Conservation (phyloP, 371 early-diverging fungal genomes). For the Mortierella sp. region DNA sequence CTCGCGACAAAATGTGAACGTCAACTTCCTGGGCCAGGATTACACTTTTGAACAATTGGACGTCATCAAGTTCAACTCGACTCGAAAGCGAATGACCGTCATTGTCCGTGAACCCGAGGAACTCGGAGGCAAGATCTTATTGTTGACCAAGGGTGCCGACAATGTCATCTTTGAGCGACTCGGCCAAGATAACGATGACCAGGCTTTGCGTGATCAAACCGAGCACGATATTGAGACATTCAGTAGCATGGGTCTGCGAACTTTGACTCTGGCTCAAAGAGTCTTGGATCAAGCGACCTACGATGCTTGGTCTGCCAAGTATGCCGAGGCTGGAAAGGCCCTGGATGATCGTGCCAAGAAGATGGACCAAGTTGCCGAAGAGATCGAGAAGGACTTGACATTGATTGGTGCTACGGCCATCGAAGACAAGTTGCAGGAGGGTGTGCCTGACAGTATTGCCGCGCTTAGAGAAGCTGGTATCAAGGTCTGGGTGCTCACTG, state of each 20-base stretch:
- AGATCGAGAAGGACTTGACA: conserved; percentile 82
- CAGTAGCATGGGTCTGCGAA: conserved; percentile 77
- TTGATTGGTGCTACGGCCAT: conserved; percentile 97
- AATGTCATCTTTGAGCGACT: conserved; percentile 88
- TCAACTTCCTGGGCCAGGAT: conserved; percentile 75
- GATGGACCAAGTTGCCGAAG: conserved; percentile 76
- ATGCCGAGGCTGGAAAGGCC: conserved; percentile 75
- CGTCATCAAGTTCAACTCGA: conserved; percentile 91
- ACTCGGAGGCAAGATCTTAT: conserved; percentile 78
- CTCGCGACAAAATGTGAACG: conserved; percentile 60
- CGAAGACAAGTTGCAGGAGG: conserved; percentile 98
- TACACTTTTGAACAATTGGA: conserved; percentile 79
- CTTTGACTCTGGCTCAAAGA: conserved; percentile 87
- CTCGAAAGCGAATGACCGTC: conserved; percentile 96
- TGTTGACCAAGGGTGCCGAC: conserved; percentile 98
- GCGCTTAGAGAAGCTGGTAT: conserved; percentile 91
- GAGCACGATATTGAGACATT: conserved; percentile 70
- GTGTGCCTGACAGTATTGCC: conserved; percentile 93
- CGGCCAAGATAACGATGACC: conserved; percentile 50
- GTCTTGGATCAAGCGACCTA: conserved; percentile 73
- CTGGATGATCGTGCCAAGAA: conserved; percentile 81
- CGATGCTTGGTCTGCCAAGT: conserved; percentile 73
- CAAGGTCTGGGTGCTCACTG: conserved; percentile 99
- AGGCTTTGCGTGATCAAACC: conserved; percentile 62
- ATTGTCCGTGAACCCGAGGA: conserved; percentile 82